Evolutionary conservation across 1,284 basidiomycete species (phyloP), one percentile per base, ranked within the genome.

Genomic region (Sphagnurus paluster): DNA sequence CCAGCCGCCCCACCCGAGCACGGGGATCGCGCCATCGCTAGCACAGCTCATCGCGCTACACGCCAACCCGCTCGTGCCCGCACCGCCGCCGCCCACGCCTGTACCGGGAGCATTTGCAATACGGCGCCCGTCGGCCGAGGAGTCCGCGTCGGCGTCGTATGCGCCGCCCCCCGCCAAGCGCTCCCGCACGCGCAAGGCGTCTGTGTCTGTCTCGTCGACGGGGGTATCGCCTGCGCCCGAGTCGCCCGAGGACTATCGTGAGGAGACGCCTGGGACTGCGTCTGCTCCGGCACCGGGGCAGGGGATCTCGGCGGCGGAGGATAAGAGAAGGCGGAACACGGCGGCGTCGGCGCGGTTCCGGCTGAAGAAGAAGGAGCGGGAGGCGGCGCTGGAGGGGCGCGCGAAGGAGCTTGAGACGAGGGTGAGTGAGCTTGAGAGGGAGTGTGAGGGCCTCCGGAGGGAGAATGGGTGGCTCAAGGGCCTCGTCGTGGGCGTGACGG

Each of bases 321-420:
- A 96, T 72, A 99, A 98, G 70, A 85, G 96, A 29, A 78, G 93
- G 50, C 76, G 96, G 38, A 99, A 99, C 67, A 99, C 96, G 0
- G 93, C 93, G 14, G 96, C 96, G 0, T 93, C 90, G 49, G 95
- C 95, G n/a, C 89, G 96, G 11, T 99, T 99, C 80, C 79, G 96
- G 49, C 72, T 95, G 60, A 99, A 99, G 82, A 99, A 99, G 80
- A 99, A 99, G 78, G 93, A 98, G 70, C 79, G 97, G 16, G 96
- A 99, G 71, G 89, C 87, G 11, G 93, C 93, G 8, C 74, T 99
- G 13, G 96, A 99, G 69, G 78, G 77, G 40, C 86, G 87, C 59
- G 86, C 91, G 14, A 94, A 94, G 70, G 93, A 97, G 61, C 77
- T 98, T n/a, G 88, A 94, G 64, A 72, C 74, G 1, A 83, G 89